These are phyloP conservation scores for Monosporozyma aquatica DNA, from an alignment of 805 yeast species.

Conservation along the genomic window DNA sequence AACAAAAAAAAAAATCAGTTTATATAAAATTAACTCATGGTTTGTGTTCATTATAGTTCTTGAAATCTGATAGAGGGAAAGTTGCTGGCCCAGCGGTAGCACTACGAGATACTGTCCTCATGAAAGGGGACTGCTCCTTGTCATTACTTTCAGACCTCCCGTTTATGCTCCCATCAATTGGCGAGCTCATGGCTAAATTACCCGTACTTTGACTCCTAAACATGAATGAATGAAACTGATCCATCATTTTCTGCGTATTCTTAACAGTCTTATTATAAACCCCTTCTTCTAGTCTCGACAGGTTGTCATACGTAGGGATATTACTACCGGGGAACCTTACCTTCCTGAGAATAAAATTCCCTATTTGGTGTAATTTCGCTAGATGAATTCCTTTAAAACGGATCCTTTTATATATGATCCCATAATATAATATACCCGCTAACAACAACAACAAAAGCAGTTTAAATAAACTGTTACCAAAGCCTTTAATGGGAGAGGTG, in stretches of 20 bases:
- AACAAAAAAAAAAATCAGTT: too few species aligned
- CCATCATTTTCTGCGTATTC: neutral
- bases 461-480: too few species aligned
- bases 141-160: neutral
- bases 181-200: constrained; percentile 9
- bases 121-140: neutral
- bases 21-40: neutral
- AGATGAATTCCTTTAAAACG: neutral
- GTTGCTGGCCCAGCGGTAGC: neutral
- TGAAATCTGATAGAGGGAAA: neutral
- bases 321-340: neutral
- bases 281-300: constrained; percentile 5
- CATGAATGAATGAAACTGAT: too few species aligned
- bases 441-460: neutral
- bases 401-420: neutral
- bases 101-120: neutral
- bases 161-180: neutral
- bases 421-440: neutral
- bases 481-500: neutral
- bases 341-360: neutral
- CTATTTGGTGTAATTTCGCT: neutral
- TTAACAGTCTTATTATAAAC: neutral
- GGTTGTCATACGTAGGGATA: neutral
- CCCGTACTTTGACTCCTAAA: constrained; percentile 27
- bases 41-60: neutral